phyloP scores from a whole-genome alignment of 768 basidiomycete species.

The Mycena latifolia region DNA sequence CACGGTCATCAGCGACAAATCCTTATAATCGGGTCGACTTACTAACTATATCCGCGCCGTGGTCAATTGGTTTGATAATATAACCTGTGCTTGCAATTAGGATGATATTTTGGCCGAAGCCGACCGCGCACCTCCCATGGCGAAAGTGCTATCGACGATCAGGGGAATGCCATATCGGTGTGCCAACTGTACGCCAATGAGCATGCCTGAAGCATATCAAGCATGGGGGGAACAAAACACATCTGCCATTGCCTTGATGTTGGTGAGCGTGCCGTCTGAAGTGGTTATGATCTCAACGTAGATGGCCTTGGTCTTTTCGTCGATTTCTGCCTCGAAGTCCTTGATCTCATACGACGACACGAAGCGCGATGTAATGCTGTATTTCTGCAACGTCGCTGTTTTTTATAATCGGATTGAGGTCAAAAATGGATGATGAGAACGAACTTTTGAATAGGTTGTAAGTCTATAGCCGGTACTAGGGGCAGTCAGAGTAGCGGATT shows the following conservation, averaged over 20 bases:
- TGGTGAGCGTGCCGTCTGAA: conserved; percentile 62
- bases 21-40: neutral
- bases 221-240: conserved; percentile 36
- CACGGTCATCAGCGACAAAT: neutral
- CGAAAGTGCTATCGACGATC: conserved; percentile 69
- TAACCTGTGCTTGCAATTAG: conserved; percentile 41
- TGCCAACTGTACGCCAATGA: conserved; percentile 51
- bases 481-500: too few species aligned
- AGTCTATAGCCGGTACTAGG: too few species aligned
- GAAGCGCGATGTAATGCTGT: conserved; percentile 56
- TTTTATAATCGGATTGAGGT: neutral
- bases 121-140: conserved; percentile 50
- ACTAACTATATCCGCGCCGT: conserved; percentile 60
- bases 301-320: conserved; percentile 64
- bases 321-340: conserved; percentile 58
- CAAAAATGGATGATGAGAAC: neutral
- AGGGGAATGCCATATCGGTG: conserved; percentile 63
- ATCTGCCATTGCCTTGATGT: conserved; percentile 61
- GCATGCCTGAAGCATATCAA: too few species aligned
- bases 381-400: conserved; percentile 55
- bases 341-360: conserved; percentile 54
- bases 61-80: conserved; percentile 62
- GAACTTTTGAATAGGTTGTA: conserved; percentile 78
- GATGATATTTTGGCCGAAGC: too few species aligned
- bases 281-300: conserved; percentile 69